Base-by-base conservation (phyloP, 805 yeast genomes). In the Starmerella stigmatis region DNA sequence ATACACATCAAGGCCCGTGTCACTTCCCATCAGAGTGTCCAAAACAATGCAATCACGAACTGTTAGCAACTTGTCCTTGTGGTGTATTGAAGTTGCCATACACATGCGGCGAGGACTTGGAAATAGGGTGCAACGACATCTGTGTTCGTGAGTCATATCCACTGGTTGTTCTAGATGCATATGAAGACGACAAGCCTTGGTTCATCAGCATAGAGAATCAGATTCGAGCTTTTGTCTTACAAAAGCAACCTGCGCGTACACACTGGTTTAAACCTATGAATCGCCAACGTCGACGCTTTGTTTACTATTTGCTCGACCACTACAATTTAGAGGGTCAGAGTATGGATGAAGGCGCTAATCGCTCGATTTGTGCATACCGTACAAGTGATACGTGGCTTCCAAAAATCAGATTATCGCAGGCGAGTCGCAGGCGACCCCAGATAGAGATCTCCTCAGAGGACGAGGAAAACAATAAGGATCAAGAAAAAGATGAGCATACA, bases 261-360 rank as follows among this genome's bases (percentile, higher is more conserved):
- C 62, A 74, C 51, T 78, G 78, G 60, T 82, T 86, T 62, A 77
- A 77, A 25, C 81, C 89, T 10, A 83, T 85, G 94, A 69, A 65
- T 41, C 60, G 67, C n/a, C 70, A 76, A 2, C 89, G 83, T 59
- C 69, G 96, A 33, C 64, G 69, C 43, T 83, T 83, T 56, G 64
- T 86, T 16, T 86, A 79, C 55, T 78, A 74, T 37, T 56, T 86
- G 23, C 78, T 85, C 0, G 74, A 69, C 27, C 62, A 75, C 0
- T 84, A 68, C 58, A 69, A 72, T 9, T 54, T 85, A 5, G 76
- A 71, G 53, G 69, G 83, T 0, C 88, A 82, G 54, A 74, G 88
- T 3, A 86, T 83, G 48, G 95, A 84, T 61, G 73, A 71, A 3
- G 95, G 86, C 47, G 94, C 94, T 0, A 69, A 74, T 40, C 64